Base-by-base conservation (phyloP, 345 rosid species). In the Mangifera indica region DNA sequence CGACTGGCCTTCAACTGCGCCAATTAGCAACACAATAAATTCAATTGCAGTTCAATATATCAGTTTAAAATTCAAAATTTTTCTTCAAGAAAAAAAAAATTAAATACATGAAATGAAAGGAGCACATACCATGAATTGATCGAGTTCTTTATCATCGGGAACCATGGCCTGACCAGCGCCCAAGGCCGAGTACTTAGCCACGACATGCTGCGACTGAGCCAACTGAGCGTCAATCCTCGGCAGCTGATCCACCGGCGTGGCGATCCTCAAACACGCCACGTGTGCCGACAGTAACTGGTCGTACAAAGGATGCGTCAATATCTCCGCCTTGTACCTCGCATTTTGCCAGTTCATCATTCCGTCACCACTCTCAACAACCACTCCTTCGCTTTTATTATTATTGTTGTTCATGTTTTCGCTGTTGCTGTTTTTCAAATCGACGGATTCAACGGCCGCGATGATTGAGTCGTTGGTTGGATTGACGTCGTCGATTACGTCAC, bases 201-300 rank as follows among this genome's bases (percentile, higher is more conserved):
- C 97, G 26, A 96, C 97, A 40, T 93, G 83, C 81, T 93, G 99
- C 37, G 99, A 93, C 90, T 96, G 96, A 26, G 94, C 96, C 24
- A 96, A 84, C 84, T 96, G 99, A 2, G 98, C 93, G 58, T 96
- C 99, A 46, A 96, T 96, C 80, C 98, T 88, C 22, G 98, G 98
- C 67, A 92, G 61, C 80, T 92, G 98, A 79, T 94, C 98, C 8
- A 94, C 98, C 46, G 98, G 98, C 61, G 98, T 94, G 1, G 98
- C 98, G 72, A 94, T 87, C 77, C 98, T 81, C 62, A 94, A 76
- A 59, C 97, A 92, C 4, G 98, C 89, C 26, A 90, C 98, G 79
- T 92, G 98, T 17, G 98, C 95, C 63, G 94, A 85, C 81, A 96
- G 78, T 61, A 96, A 84, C 88, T 96, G 98, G 70, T 91, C 98